These are phyloP conservation scores for Striga asiatica DNA, from an alignment of 257 asterid species.

Conservation along the genomic window DNA sequence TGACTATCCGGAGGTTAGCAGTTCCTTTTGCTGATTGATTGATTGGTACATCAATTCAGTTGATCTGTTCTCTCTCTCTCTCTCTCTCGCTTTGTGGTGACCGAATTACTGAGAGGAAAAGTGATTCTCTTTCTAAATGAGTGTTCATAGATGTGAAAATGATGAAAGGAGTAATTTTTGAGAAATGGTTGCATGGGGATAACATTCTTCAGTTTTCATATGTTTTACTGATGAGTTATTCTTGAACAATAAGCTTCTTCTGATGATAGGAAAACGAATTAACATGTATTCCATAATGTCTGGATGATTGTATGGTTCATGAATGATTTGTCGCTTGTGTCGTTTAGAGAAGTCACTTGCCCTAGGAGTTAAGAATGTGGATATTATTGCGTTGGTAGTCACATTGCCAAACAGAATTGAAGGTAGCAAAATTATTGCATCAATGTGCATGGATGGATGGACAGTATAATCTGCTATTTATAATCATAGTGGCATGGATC, in stretches of 20 bases:
- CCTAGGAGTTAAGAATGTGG: background rate
- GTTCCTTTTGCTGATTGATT: background rate
- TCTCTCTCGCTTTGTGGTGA: background rate
- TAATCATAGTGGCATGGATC: background rate
- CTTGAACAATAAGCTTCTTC: no score
- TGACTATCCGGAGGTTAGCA: conserved; percentile 24
- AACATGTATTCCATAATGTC: background rate
- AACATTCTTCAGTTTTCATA: background rate
- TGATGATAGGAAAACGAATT: background rate
- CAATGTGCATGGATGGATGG: background rate
- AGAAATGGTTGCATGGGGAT: background rate
- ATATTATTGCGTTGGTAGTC: background rate
- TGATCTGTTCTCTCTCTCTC: background rate
- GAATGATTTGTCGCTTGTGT: background rate
- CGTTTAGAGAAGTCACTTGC: background rate
- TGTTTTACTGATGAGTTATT: no score
- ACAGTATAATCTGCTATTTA: background rate
- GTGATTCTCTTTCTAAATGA: background rate
- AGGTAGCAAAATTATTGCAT: background rate
- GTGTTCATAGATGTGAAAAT: background rate
- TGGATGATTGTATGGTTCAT: background rate
- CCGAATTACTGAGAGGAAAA: background rate
- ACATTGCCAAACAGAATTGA: background rate
- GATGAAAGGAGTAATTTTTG: background rate
- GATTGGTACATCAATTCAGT: background rate